Conservation (phyloP, 169 alveolate species). For the Blepharisma undulans region DNA sequence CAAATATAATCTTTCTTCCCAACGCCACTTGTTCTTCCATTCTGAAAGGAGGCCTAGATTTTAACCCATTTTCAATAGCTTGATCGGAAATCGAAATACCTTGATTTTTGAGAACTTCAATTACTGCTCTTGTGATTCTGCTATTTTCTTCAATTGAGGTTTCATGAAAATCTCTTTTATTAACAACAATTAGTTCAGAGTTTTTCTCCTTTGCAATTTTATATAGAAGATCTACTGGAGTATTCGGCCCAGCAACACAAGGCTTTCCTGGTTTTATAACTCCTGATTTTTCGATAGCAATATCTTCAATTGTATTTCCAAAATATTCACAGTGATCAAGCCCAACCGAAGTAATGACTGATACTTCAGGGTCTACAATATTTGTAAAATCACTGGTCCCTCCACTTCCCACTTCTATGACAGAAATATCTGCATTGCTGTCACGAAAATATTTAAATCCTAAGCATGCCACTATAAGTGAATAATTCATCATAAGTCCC, state of each 20-base stretch:
- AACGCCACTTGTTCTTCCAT: constrained; percentile 47
- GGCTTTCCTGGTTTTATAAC: constrained; percentile 80
- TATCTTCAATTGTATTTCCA: constrained; percentile 84
- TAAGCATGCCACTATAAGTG: too few relatives aligned
- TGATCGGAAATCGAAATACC: constrained; percentile 37
- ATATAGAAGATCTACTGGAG: constrained; percentile 56
- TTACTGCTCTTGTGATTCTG: constrained; percentile 54
- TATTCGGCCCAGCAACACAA: constrained; percentile 88
- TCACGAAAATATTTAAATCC: constrained; percentile 74
- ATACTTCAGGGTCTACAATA: constrained; percentile 72
- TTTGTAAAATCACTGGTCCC: constrained; percentile 91
- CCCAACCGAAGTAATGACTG: constrained; percentile 90
- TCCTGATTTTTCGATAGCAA: constrained; percentile 91
- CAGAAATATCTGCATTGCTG: constrained; percentile 84
- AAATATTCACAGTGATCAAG: constrained; percentile 88
- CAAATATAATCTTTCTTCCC: constrained; percentile 77
- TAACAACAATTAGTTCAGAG: constrained; percentile 44
- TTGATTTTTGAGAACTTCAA: constrained; percentile 44
- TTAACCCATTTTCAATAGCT: constrained; percentile 58
- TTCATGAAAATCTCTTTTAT: constrained; percentile 46
- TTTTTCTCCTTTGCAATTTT: constrained; percentile 49
- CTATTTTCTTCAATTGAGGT: constrained; percentile 70
- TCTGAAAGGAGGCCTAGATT: constrained; percentile 67
- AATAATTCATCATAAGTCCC: too few relatives aligned
- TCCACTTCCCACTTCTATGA: constrained; percentile 92